Conservation (phyloP, 2,329 filamentous ascomycete genomes). For the Madurella mycetomatis region DNA sequence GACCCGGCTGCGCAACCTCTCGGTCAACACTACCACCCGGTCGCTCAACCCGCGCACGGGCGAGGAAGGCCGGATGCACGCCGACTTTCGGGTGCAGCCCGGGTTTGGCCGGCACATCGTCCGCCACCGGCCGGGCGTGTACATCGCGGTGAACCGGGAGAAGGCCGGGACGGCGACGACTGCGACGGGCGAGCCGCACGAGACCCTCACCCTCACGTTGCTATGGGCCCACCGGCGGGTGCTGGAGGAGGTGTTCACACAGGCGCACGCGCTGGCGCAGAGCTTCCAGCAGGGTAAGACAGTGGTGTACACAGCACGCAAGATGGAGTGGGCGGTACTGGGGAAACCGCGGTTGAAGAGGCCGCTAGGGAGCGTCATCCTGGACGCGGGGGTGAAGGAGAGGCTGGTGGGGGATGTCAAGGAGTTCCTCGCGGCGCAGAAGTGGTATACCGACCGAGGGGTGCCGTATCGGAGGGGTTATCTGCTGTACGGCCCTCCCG, state of each 20-base stretch:
- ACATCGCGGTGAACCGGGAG: slow-evolving; percentile 80
- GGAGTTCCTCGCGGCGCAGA: slow-evolving; percentile 72
- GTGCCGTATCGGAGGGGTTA: slow-evolving; percentile 91
- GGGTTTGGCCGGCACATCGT: slow-evolving; percentile 87
- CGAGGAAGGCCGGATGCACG: slow-evolving; percentile 65
- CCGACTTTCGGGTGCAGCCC: slow-evolving; percentile 83
- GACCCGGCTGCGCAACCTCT: slow-evolving; percentile 57
- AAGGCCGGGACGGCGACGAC: slow-evolving; percentile 80
- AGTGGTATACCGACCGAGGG: slow-evolving; percentile 92
- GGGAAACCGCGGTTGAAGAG: slow-evolving; percentile 82
- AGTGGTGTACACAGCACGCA: slow-evolving; percentile 79
- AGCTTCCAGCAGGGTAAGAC: slow-evolving; percentile 88
- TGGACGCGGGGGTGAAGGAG: slow-evolving; percentile 81
- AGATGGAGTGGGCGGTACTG: slow-evolving; percentile 78
- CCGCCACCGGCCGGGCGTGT: slow-evolving; percentile 73
- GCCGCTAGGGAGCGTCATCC: slow-evolving; percentile 79
- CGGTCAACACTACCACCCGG: slow-evolving; percentile 48
- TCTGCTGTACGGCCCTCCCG: slow-evolving; percentile 81
- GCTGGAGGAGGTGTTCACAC: slow-evolving; percentile 83
- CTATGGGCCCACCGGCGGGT: slow-evolving; percentile 84
- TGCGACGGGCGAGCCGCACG: slow-evolving; percentile 83
- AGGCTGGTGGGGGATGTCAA: slow-evolving; percentile 73
- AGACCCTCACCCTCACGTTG: slow-evolving; percentile 88
- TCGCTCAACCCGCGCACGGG: slow-evolving; percentile 54
- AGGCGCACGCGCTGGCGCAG: slow-evolving; percentile 76